Conservation (phyloP, 352 stramenopile genomes). For the Pythium chondricola region DNA sequence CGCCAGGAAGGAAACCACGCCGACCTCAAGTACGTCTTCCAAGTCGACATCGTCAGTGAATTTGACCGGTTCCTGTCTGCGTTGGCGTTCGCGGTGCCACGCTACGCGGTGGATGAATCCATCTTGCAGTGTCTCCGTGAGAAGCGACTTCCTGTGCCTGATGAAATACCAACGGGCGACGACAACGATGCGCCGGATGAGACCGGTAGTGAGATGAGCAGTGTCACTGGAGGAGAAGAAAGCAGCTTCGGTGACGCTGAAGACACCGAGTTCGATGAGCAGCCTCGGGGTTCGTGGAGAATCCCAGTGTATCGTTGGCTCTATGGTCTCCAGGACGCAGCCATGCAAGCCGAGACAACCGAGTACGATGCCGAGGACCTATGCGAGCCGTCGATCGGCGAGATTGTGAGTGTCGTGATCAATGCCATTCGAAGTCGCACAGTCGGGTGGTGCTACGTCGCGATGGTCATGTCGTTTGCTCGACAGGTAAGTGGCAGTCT, state of each 20-base stretch:
- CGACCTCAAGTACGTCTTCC: conserved; percentile 76
- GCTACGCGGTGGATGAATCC: conserved; percentile 52
- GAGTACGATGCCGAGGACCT: conserved; percentile 76
- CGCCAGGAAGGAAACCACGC: conserved; percentile 37
- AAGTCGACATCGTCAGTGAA: conserved; percentile 61
- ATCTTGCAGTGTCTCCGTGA: conserved; percentile 58
- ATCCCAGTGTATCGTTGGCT: conserved; percentile 61
- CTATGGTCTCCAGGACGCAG: conserved; percentile 68
- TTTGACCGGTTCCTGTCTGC: conserved; percentile 75
- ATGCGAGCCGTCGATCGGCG: conserved; percentile 50
- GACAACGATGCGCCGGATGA: conserved; percentile 46
- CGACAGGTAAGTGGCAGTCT: conserved; percentile 68
- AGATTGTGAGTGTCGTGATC: conserved; percentile 50
- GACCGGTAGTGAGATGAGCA: conserved; percentile 76
- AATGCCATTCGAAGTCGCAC: conserved; percentile 70
- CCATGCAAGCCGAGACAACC: conserved; percentile 56
- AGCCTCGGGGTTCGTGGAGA: conserved; percentile 30
- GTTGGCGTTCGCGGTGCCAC: conserved; percentile 61
- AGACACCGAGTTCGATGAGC: conserved; percentile 70
- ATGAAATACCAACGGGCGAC: conserved; percentile 25
- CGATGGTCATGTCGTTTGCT: conserved; percentile 64
- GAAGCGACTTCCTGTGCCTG: conserved; percentile 51
- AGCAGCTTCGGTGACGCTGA: conserved; percentile 73
- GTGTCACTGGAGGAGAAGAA: conserved; percentile 70
- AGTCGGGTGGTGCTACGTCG: conserved; percentile 48